Evolutionary conservation across 495 filamentous ascomycete species (phyloP).

Genomic region (Penicillium longicatenatum): DNA sequence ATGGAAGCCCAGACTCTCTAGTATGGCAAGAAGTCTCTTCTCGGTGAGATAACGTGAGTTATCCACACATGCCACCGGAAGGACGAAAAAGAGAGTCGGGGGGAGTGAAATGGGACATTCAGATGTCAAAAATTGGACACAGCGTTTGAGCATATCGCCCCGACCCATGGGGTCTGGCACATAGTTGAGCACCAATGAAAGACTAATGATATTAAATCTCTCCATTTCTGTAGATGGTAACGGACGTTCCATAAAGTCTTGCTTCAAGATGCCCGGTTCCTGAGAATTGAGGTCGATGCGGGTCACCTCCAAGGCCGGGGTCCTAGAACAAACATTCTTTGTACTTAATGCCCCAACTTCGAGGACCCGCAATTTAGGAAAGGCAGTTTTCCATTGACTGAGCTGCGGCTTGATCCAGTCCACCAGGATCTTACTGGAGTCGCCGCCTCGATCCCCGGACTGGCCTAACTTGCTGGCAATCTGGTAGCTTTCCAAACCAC

Average conservation of each 20-base stretch:
- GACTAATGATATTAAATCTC: slow-evolving; percentile 82
- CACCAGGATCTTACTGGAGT: slow-evolving; percentile 83
- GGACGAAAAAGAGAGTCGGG: slow-evolving; percentile 86
- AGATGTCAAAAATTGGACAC: slow-evolving; percentile 52
- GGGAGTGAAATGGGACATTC: slow-evolving; percentile 37
- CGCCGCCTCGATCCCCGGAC: slow-evolving; percentile 79
- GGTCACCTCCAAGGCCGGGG: slow-evolving; percentile 67
- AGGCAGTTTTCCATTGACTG: slow-evolving; percentile 23
- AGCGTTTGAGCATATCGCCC: slow-evolving; percentile 84
- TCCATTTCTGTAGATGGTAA: slow-evolving; percentile 63
- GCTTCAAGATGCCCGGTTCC: slow-evolving; percentile 72
- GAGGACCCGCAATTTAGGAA: slow-evolving; percentile 61
- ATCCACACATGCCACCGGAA: slow-evolving; percentile 83
- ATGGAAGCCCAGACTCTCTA: slow-evolving; percentile 74
- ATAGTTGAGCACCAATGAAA: slow-evolving; percentile 96
- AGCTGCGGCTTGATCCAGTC: slow-evolving; percentile 71
- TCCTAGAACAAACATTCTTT: slow-evolving; percentile 79
- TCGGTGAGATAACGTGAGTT: slow-evolving; percentile 93
- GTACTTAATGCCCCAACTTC: slow-evolving; percentile 90
- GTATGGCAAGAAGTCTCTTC: slow-evolving; percentile 66
- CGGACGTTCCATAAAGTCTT: slow-evolving; percentile 93
- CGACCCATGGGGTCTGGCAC: slow-evolving; percentile 73
- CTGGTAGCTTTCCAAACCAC: slow-evolving; percentile 85
- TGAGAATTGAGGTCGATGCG: slow-evolving; percentile 92
- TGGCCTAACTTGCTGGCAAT: slow-evolving; percentile 87